Conservation (phyloP, 2,329 filamentous ascomycete genomes). For the Phaeoacremonium minimum region DNA sequence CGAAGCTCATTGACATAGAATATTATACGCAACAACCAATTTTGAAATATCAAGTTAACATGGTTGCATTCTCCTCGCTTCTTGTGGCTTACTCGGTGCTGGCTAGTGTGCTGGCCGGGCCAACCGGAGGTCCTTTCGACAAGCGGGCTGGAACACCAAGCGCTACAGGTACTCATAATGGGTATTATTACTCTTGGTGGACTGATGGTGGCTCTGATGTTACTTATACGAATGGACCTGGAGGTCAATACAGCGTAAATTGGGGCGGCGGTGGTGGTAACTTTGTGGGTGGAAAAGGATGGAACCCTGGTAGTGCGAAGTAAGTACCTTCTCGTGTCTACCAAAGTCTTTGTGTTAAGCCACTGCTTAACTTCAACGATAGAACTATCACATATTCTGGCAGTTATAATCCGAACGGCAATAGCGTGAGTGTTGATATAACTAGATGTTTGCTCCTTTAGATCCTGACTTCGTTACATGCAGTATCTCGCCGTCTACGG, state of each 20-base stretch:
- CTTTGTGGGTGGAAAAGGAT: conserved; percentile 46
- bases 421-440: no score
- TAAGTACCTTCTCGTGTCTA: conserved; percentile 11
- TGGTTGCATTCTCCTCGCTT: no score
- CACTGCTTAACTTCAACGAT: conserved; percentile 50
- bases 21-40: no score
- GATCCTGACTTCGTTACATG: no score
- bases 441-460: no score
- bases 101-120: no score
- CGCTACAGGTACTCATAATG: conserved; percentile 47
- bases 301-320: conserved; percentile 33
- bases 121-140: no score
- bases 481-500: conserved; percentile 28
- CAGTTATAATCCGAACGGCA: conserved; percentile 16
- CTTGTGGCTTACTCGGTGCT: no score
- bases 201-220: conserved; percentile 46
- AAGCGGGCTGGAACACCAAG: conserved; percentile 36
- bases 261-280: conserved; percentile 44
- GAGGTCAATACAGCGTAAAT: conserved; percentile 42
- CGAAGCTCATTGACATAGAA: no score
- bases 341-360: conserved; percentile 9
- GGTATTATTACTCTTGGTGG: conserved; percentile 60
- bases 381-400: conserved; percentile 19
- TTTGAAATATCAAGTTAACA: no score
- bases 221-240: conserved; percentile 49